Conservation (phyloP, 129 eudicot genomes). For the Kitagawia praeruptora region DNA sequence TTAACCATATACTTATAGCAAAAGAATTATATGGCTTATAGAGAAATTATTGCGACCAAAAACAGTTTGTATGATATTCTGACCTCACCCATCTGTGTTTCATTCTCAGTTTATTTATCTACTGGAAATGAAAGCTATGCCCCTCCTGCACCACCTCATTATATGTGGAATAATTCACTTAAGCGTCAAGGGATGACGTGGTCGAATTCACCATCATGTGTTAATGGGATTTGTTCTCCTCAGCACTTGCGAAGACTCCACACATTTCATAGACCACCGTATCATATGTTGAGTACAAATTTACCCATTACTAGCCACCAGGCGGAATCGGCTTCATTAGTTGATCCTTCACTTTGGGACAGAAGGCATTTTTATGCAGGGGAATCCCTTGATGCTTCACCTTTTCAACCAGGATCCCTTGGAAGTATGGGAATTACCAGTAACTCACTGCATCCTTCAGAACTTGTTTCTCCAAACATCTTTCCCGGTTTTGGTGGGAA, state of each 20-base stretch:
- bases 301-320: slow-evolving; percentile 56
- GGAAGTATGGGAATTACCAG: slow-evolving; percentile 76
- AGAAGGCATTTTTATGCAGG: slow-evolving; percentile 61
- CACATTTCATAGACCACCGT: slow-evolving; percentile 58
- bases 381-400: slow-evolving; percentile 55
- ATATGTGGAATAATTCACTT: slow-evolving; percentile 68
- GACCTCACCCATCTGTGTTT: background rate
- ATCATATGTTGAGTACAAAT: slow-evolving; percentile 51
- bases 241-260: slow-evolving; percentile 39
- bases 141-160: slow-evolving; percentile 55
- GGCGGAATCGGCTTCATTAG: slow-evolving; percentile 83
- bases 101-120: slow-evolving; percentile 52
- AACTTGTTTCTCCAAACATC: slow-evolving; percentile 50
- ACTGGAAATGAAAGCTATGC: slow-evolving; percentile 58
- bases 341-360: slow-evolving; percentile 80
- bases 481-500: slow-evolving; percentile 64
- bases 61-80: background rate
- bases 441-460: slow-evolving; percentile 61
- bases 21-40: background rate
- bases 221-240: slow-evolving; percentile 49
- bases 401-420: slow-evolving; percentile 73
- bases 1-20: slow-evolving; percentile 3
- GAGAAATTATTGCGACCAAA: background rate
- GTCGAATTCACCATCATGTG: slow-evolving; percentile 68
- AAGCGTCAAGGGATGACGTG: slow-evolving; percentile 64